Evolutionary conservation across 1,284 basidiomycete genomes (phyloP).

Genomic region (Apiotrichum laibachii): DNA sequence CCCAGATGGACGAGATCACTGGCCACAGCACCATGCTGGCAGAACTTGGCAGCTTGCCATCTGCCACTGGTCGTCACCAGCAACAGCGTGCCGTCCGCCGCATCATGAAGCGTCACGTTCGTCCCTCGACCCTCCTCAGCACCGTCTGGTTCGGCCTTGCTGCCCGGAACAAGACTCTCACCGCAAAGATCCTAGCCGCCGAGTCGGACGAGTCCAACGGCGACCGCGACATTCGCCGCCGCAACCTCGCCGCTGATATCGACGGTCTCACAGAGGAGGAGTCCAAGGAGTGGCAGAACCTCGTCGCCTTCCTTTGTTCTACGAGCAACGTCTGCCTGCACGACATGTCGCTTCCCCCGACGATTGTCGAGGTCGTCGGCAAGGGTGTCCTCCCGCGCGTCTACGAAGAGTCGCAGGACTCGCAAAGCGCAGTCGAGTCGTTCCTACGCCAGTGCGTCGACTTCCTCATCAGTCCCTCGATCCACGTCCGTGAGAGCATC

Average conservation of each 20-base stretch:
- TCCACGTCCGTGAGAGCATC: conserved; percentile 68
- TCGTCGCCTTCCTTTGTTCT: conserved; percentile 74
- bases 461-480: conserved; percentile 62
- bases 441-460: conserved; percentile 72
- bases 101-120: conserved; percentile 25
- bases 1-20: conserved; percentile 18
- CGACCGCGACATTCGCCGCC: conserved; percentile 26
- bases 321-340: conserved; percentile 65
- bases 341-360: conserved; percentile 22
- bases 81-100: conserved; percentile 44
- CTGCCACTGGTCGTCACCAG: conserved; percentile 43
- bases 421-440: conserved; percentile 56
- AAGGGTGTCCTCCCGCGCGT: conserved; percentile 64
- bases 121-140: conserved; percentile 19
- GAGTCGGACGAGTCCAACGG: conserved; percentile 24
- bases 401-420: conserved; percentile 63
- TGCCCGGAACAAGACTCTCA: conserved; percentile 24
- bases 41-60: conserved; percentile 28
- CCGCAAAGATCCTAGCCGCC: conserved; percentile 32
- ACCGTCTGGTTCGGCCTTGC: conserved; percentile 36
- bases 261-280: conserved; percentile 58
- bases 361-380: conserved; percentile 61
- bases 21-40: conserved; percentile 27
- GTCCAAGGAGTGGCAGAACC: conserved; percentile 78
- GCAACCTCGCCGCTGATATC: conserved; percentile 36